phyloP scores from a whole-genome alignment of 2,329 filamentous ascomycete species.

The Verticillium isaacii region DNA sequence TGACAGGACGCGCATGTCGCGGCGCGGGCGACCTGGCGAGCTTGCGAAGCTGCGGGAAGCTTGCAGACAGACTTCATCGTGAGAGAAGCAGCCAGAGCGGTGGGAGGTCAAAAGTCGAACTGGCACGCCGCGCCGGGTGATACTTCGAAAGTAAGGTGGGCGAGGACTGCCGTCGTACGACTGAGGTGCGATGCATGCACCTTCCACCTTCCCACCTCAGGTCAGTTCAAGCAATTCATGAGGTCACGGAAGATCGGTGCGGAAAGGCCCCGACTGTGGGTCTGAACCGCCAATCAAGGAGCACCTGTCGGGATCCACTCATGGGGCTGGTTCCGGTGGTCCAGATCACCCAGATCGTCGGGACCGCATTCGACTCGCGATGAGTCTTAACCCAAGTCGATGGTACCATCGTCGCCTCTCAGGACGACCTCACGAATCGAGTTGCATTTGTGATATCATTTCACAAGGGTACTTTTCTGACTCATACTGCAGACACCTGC shows the following conservation, averaged over 20 bases:
- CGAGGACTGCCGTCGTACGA: background rate
- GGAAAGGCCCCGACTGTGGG: background rate
- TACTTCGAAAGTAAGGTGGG: no score
- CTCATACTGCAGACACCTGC: background rate
- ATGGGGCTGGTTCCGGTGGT: background rate
- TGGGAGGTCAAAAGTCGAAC: no score
- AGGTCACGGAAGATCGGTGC: background rate
- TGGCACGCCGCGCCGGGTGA: background rate
- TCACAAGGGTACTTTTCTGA: background rate
- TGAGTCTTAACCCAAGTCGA: background rate
- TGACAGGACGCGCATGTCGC: slow-evolving; percentile 14
- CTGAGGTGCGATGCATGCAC: background rate
- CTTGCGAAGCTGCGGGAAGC: background rate
- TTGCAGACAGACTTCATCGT: slow-evolving; percentile 8
- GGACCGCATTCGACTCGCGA: background rate
- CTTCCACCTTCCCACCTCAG: background rate
- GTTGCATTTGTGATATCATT: background rate
- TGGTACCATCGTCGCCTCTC: background rate
- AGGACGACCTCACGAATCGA: background rate
- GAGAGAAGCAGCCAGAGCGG: background rate
- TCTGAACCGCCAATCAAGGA: background rate
- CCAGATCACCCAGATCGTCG: background rate
- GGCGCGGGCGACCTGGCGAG: slow-evolving; percentile 14
- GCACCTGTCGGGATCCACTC: background rate
- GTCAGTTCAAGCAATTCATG: background rate